Evolutionary conservation across 495 filamentous ascomycete genomes (phyloP).

Genomic region (Durotheca rogersii): DNA sequence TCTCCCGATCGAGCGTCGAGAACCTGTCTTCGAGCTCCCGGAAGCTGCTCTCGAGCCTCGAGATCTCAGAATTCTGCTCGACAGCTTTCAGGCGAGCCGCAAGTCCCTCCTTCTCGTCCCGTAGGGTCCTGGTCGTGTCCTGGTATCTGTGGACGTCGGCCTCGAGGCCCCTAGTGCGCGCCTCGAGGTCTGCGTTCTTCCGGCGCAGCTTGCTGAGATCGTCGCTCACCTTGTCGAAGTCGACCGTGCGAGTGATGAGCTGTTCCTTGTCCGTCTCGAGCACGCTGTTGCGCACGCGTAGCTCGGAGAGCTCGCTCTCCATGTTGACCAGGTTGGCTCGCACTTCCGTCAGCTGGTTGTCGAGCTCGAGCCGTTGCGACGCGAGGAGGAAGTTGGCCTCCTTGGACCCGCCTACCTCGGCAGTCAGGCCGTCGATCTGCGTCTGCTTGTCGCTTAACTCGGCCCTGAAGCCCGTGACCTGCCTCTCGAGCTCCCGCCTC

Average conservation of each 20-base stretch:
- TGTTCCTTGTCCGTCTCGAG: conserved; percentile 31
- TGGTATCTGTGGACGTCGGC: conserved; percentile 25
- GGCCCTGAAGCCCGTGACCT: conserved; percentile 34
- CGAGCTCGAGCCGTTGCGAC: conserved; percentile 23
- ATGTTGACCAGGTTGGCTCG: conserved; percentile 24
- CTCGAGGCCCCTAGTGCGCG: conserved; percentile 24
- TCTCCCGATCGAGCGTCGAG: conserved; percentile 34
- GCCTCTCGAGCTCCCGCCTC: conserved; percentile 36
- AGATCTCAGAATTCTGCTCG: conserved; percentile 17
- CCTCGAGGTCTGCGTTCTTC: conserved; percentile 30
- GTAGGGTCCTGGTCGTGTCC: conserved; percentile 14
- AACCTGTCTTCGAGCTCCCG: conserved; percentile 38
- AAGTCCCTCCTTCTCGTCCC: conserved; percentile 30
- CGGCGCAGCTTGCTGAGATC: conserved; percentile 33
- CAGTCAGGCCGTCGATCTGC: conserved; percentile 29
- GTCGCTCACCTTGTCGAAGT: conserved; percentile 22
- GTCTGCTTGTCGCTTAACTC: conserved; percentile 33
- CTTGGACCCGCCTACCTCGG: conserved; percentile 34
- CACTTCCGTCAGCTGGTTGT: conserved; percentile 25
- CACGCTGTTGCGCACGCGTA: conserved; percentile 15
- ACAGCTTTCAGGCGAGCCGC: conserved; percentile 25
- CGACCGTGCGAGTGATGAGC: conserved; percentile 24
- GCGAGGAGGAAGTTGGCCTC: conserved; percentile 37
- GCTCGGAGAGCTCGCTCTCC: conserved; percentile 29
- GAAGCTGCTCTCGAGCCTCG: conserved; percentile 30